A percentile compares a stretch with the other conserved stretches of the same genome.
Conservation (phyloP, 495 filamentous ascomycete genomes). For the Penicillium tannophilum region DNA sequence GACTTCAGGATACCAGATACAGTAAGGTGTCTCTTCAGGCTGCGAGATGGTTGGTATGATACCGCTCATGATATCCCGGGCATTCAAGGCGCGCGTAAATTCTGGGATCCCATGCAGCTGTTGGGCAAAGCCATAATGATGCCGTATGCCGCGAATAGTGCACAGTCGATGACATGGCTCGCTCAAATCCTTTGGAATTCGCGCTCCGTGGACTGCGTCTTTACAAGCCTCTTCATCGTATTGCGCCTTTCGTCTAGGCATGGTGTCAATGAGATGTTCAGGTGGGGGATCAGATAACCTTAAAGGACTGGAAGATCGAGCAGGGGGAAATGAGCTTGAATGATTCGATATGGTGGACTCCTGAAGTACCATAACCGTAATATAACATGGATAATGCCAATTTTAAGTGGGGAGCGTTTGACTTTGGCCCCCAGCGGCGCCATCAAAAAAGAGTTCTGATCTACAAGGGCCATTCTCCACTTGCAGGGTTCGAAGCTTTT, state of each 20-base stretch:
- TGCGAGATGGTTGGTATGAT: constrained; percentile 14
- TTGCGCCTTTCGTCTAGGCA: neutral
- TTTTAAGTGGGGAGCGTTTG: too few relatives aligned
- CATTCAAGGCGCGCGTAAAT: constrained; percentile 15
- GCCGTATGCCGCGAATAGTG: constrained; percentile 19
- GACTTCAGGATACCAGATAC: constrained; percentile 18
- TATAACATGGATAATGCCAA: too few relatives aligned
- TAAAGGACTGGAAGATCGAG: neutral
- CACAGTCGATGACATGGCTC: constrained; percentile 8
- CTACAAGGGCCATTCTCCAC: too few relatives aligned
- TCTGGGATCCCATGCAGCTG: constrained; percentile 11
- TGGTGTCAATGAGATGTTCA: too few relatives aligned
- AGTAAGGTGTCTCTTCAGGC: constrained; percentile 11
- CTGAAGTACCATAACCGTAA: too few relatives aligned
- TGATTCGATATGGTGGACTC: too few relatives aligned
- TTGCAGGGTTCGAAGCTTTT: too few relatives aligned
- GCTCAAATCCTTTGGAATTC: constrained; percentile 10
- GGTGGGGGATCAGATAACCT: neutral
- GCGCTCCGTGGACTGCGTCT: constrained; percentile 12
- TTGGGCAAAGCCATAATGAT: constrained; percentile 17
- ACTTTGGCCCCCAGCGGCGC: too few relatives aligned
- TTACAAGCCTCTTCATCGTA: constrained; percentile 17
- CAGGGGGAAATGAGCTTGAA: too few relatives aligned
- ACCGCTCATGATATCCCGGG: constrained; percentile 17
- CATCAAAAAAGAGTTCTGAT: too few relatives aligned